Conservation (phyloP, 108 stramenopile species). For the Schizochytrium sp. region DNA sequence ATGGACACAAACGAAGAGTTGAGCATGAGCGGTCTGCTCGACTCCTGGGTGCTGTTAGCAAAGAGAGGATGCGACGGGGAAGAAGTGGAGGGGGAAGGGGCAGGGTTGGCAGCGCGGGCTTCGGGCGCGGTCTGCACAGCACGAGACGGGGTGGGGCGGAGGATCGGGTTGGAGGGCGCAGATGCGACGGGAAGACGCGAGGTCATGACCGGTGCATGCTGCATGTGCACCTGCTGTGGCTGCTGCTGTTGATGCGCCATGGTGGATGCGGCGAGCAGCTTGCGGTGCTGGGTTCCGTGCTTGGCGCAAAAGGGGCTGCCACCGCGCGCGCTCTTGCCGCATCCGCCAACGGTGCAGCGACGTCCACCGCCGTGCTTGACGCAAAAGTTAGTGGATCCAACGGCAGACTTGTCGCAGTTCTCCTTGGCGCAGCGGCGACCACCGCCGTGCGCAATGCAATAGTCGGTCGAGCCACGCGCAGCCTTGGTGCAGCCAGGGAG, state of each 20-base stretch:
- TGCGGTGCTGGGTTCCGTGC: conserved; percentile 57
- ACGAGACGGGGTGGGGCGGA: background rate
- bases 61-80: background rate
- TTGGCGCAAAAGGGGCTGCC: conserved; percentile 83
- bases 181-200: background rate
- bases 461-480: conserved; percentile 84
- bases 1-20: background rate
- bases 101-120: background rate
- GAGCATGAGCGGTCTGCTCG: background rate
- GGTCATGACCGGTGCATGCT: background rate
- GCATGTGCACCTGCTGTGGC: background rate
- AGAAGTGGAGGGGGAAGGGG: background rate
- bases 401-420: conserved; percentile 91
- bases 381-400: conserved; percentile 83
- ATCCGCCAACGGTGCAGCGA: conserved; percentile 74
- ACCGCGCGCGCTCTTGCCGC: conserved; percentile 89
- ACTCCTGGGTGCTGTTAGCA: background rate
- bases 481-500: conserved; percentile 78
- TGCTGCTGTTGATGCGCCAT: background rate
- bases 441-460: conserved; percentile 94
- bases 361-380: conserved; percentile 95
- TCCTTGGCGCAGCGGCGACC: conserved; percentile 78
- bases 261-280: background rate
- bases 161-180: background rate
- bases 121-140: background rate